phyloP scores from a whole-genome alignment of 1,284 basidiomycete species.

The Apiotrichum gamsii region DNA sequence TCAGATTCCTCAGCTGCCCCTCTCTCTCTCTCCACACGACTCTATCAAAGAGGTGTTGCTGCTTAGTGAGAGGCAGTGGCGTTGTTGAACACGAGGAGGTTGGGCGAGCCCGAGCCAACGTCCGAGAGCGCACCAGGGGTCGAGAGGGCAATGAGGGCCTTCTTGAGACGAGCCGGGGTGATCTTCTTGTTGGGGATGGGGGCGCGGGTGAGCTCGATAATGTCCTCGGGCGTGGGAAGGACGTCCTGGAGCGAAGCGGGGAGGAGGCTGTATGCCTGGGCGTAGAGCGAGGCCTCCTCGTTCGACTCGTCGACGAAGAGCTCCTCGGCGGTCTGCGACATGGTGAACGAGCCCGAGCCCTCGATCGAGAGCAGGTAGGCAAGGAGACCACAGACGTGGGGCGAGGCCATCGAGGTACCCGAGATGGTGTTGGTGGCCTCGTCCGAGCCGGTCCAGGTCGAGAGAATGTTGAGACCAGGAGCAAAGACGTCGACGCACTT shows the following conservation, averaged over 20 bases:
- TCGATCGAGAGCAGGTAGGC: slow-evolving; percentile 80
- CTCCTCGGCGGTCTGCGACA: slow-evolving; percentile 23
- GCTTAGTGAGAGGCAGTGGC: slow-evolving; percentile 57
- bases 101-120: slow-evolving; percentile 53
- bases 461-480: slow-evolving; percentile 73
- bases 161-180: slow-evolving; percentile 65
- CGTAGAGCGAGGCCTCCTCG: slow-evolving; percentile 48
- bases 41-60: too few species aligned
- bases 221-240: slow-evolving; percentile 39
- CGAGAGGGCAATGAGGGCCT: slow-evolving; percentile 60
- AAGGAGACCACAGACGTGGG: slow-evolving; percentile 60
- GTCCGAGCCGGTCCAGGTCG: slow-evolving; percentile 62
- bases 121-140: slow-evolving; percentile 54
- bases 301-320: slow-evolving; percentile 47
- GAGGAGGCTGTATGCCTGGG: slow-evolving; percentile 44
- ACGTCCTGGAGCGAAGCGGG: slow-evolving; percentile 34
- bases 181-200: slow-evolving; percentile 45
- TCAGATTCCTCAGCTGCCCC: not conserved
- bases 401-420: slow-evolving; percentile 57
- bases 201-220: slow-evolving; percentile 24
- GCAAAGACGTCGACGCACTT: slow-evolving; percentile 75
- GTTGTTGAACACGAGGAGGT: slow-evolving; percentile 76
- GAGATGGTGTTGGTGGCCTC: slow-evolving; percentile 59
- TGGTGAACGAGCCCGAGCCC: slow-evolving; percentile 56
- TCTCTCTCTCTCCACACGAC: too few species aligned